Evolutionary conservation across 2,329 filamentous ascomycete species (phyloP).

Genomic region (Ophiostoma fasciatum): DNA sequence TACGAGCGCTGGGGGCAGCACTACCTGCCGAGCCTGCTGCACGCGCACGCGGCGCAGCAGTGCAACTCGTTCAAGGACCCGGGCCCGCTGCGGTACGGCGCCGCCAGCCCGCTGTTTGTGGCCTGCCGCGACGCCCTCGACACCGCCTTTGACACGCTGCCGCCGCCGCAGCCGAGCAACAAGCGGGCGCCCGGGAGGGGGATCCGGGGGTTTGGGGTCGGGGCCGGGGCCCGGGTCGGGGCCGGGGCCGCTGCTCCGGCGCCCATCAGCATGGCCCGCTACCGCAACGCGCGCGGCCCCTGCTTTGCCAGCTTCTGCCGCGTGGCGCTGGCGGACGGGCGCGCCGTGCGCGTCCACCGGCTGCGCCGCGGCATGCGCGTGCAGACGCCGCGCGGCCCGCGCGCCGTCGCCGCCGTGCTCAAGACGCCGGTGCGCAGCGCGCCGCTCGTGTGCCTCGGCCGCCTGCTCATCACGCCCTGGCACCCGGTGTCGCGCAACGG

Average conservation of each 20-base stretch:
- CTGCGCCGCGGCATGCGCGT: slow-evolving; percentile 33
- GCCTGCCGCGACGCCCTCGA: slow-evolving; percentile 34
- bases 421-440: slow-evolving; percentile 28
- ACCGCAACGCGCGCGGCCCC: slow-evolving; percentile 25
- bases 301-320: slow-evolving; percentile 39
- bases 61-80: slow-evolving; percentile 50
- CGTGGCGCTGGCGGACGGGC: slow-evolving; percentile 27
- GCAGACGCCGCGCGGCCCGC: slow-evolving; percentile 32
- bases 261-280: slow-evolving; percentile 31
- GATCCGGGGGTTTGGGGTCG: slow-evolving; percentile 37
- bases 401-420: slow-evolving; percentile 35
- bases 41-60: slow-evolving; percentile 39
- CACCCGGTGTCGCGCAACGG: slow-evolving; percentile 31
- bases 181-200: background rate
- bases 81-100: slow-evolving; percentile 39
- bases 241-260: slow-evolving; percentile 33
- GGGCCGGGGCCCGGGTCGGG: slow-evolving; percentile 31
- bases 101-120: slow-evolving; percentile 34
- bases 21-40: slow-evolving; percentile 40
- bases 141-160: slow-evolving; percentile 30
- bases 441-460: slow-evolving; percentile 29
- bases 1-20: slow-evolving; percentile 40
- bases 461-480: slow-evolving; percentile 41
- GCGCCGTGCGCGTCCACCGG: slow-evolving; percentile 23
- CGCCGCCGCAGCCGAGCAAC: slow-evolving; percentile 26